Conservation (phyloP, 257 asterid species). For the Catharanthus roseus region DNA sequence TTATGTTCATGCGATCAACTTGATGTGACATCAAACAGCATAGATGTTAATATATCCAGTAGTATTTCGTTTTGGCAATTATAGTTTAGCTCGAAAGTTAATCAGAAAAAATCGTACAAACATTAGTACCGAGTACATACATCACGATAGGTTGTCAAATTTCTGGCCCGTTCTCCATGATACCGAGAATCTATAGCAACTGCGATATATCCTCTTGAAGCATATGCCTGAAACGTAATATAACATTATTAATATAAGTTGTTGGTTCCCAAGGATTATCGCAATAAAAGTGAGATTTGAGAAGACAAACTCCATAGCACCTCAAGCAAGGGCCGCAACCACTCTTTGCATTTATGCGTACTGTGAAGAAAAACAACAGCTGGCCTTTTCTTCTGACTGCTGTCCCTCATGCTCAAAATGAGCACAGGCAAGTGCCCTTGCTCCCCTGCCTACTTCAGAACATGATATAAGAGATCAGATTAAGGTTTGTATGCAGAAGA, state of each 20-base stretch:
- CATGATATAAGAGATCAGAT: neutral
- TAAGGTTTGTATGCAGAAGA: neutral
- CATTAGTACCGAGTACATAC: conserved; percentile 33
- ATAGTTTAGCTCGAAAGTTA: neutral
- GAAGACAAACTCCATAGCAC: conserved; percentile 28
- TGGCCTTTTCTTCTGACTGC: conserved; percentile 50
- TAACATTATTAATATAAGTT: conserved; percentile 11
- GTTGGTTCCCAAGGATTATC: neutral
- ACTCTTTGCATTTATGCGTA: conserved; percentile 86
- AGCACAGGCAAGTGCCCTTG: conserved; percentile 90
- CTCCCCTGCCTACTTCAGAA: conserved; percentile 61
- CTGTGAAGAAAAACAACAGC: conserved; percentile 82
- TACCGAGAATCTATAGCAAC: conserved; percentile 93
- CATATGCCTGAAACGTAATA: conserved; percentile 65
- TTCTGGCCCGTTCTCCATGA: conserved; percentile 91
- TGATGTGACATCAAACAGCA: neutral
- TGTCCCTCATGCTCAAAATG: conserved; percentile 57
- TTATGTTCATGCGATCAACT: neutral
- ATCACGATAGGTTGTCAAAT: conserved; percentile 69
- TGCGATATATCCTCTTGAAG: conserved; percentile 78
- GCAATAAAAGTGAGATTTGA: conserved; percentile 14
- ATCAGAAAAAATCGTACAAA: too few species aligned
- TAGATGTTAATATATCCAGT: too few species aligned
- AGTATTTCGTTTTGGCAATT: neutral
- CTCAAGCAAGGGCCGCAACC: conserved; percentile 92